These are phyloP conservation scores for Phytophthora boehmeriae DNA, from an alignment of 352 stramenopile species.

Conservation along the genomic window DNA sequence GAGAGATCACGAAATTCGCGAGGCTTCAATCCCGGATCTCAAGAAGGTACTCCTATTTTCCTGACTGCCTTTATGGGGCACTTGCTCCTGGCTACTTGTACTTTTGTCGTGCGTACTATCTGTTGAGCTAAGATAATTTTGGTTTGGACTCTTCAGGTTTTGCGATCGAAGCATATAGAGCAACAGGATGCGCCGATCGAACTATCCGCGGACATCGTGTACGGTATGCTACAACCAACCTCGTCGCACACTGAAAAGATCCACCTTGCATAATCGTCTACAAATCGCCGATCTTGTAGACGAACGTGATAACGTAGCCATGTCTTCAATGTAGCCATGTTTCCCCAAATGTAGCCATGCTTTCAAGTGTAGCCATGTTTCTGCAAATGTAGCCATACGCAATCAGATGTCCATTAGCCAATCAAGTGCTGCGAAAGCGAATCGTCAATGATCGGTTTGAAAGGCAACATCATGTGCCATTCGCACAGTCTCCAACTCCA, in stretches of 20 bases:
- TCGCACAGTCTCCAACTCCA: conserved; percentile 6
- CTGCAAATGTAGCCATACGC: too few relatives aligned
- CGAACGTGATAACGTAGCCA: conserved; percentile 22
- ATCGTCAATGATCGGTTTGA: conserved; percentile 8
- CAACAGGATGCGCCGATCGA: conserved; percentile 29
- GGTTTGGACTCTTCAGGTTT: conserved; percentile 3
- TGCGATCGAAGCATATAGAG: conserved; percentile 7
- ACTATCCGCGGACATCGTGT: conserved; percentile 51
- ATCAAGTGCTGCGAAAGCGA: conserved; percentile 22
- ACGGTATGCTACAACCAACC: conserved; percentile 35
- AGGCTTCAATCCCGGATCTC: conserved; percentile 41
- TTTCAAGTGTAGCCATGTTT: conserved; percentile 1
- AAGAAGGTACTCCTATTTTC: conserved; percentile 34
- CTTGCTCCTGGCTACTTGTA: too few relatives aligned
- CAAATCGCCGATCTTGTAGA: too few relatives aligned
- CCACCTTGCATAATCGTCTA: conserved; percentile 9
- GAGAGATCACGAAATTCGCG: conserved; percentile 54
- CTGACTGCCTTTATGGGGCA: background rate
- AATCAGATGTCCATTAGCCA: conserved; percentile 24
- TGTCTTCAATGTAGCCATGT: conserved; percentile 1
- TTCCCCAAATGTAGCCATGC: too few relatives aligned
- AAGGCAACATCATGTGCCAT: conserved; percentile 6
- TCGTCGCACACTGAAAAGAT: conserved; percentile 52
- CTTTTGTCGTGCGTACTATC: too few relatives aligned
- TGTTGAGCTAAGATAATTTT: background rate